Evolutionary conservation across 495 filamentous ascomycete species (phyloP).

Genomic region (Hypoxylon lienhwacheense): DNA sequence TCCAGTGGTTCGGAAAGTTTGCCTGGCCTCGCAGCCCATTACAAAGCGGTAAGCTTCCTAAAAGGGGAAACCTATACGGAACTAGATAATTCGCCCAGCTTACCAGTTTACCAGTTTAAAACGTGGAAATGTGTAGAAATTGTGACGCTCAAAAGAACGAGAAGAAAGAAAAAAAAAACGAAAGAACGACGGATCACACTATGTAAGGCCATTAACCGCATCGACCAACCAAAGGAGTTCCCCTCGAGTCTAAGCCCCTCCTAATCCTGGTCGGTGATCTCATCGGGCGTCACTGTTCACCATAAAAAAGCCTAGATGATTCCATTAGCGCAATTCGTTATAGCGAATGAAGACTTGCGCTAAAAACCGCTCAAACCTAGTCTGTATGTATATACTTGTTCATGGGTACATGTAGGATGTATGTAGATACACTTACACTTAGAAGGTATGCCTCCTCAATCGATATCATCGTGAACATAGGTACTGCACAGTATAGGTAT

Average conservation of each 20-base stretch:
- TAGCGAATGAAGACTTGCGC: constrained; percentile 10
- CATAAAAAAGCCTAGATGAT: constrained; percentile 11
- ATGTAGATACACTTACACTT: no score
- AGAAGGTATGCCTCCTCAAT: constrained; percentile 10
- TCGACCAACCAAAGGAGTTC: constrained; percentile 35
- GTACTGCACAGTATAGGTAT: no score
- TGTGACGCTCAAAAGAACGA: not conserved
- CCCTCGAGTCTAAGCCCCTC: constrained; percentile 38
- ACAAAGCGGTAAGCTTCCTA: constrained; percentile 9
- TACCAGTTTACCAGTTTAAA: not conserved
- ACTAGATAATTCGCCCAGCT: no score
- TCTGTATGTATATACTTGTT: no score
- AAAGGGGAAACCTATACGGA: constrained; percentile 25
- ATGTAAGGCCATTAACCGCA: constrained; percentile 25
- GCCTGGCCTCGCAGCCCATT: not conserved
- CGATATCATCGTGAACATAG: constrained; percentile 12
- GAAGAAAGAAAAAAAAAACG: not conserved
- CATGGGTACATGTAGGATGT: no score
- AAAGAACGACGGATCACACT: no score
- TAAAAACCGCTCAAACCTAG: constrained; percentile 21
- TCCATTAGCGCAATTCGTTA: constrained; percentile 14
- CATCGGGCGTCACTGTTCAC: constrained; percentile 27
- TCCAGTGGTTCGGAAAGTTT: not conserved
- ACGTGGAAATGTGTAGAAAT: constrained; percentile 1
- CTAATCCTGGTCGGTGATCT: constrained; percentile 39